Evolutionary conservation across 2,329 filamentous ascomycete species (phyloP).

Genomic region (Diplodia sapinea): DNA sequence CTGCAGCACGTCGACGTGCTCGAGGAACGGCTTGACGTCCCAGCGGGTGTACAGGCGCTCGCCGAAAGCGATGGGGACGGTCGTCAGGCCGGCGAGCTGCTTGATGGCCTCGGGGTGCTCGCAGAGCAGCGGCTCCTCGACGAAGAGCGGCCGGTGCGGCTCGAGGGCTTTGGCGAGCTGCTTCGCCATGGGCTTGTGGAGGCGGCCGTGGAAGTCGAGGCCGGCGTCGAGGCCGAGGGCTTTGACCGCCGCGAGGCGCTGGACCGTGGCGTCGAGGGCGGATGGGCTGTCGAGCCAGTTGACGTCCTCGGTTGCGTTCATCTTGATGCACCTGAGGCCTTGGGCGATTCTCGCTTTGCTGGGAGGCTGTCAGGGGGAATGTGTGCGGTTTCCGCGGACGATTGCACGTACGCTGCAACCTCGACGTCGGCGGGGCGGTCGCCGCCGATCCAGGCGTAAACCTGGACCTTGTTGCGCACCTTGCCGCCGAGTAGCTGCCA

Average conservation of each 20-base stretch:
- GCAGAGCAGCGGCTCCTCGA: slow-evolving; percentile 74
- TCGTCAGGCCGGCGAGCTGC: slow-evolving; percentile 62
- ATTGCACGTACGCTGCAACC: slow-evolving; percentile 59
- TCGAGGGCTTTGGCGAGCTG: slow-evolving; percentile 72
- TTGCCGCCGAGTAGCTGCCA: slow-evolving; percentile 24
- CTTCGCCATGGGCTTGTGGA: slow-evolving; percentile 80
- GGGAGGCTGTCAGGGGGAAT: background rate
- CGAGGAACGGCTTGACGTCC: slow-evolving; percentile 75
- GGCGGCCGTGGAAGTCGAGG: slow-evolving; percentile 77
- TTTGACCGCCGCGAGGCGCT: slow-evolving; percentile 72
- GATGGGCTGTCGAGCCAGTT: slow-evolving; percentile 76
- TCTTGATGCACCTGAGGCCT: slow-evolving; percentile 72
- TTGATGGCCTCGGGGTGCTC: slow-evolving; percentile 72
- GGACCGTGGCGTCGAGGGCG: slow-evolving; percentile 66
- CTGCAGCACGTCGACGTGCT: slow-evolving; percentile 73
- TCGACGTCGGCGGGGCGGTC: slow-evolving; percentile 72
- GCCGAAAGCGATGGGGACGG: slow-evolving; percentile 71
- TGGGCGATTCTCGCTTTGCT: slow-evolving; percentile 64
- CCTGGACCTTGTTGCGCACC: slow-evolving; percentile 17
- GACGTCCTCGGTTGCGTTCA: slow-evolving; percentile 79
- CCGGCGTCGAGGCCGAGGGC: slow-evolving; percentile 72
- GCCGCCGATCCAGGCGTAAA: slow-evolving; percentile 71
- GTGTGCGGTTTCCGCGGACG: slow-evolving; percentile 31
- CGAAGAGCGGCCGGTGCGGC: slow-evolving; percentile 72
- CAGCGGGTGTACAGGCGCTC: slow-evolving; percentile 74